A percentile compares a stretch with the other conserved stretches of the same genome.
Conservation (phyloP, 2,329 filamentous ascomycete species). For the Tolypocladium album region DNA sequence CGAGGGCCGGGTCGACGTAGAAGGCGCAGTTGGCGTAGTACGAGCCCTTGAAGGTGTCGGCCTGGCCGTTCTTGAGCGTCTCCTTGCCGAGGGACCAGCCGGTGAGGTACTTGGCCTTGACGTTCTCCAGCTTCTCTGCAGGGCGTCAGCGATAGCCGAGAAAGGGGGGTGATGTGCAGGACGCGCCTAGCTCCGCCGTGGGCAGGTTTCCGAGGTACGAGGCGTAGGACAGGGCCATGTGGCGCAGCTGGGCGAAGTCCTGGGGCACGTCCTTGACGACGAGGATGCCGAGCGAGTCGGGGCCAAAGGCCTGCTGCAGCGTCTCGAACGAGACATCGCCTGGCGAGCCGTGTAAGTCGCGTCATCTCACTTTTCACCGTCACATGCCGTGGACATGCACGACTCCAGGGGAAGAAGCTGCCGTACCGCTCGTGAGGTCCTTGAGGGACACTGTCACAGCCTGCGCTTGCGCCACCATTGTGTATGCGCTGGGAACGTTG, state of each 20-base stretch:
- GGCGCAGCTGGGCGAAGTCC: constrained; percentile 61
- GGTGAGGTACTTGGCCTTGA: constrained; percentile 51
- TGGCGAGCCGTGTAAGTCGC: constrained; percentile 17
- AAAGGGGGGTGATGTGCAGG: no score
- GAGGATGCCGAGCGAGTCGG: constrained; percentile 82
- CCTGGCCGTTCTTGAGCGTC: constrained; percentile 64
- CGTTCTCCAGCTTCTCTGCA: constrained; percentile 47
- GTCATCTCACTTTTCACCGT: neutral
- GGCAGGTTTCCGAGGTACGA: constrained; percentile 82
- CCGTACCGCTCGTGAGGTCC: constrained; percentile 46
- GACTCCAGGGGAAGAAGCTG: neutral
- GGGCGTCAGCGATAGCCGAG: constrained; percentile 2
- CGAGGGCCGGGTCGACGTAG: constrained; percentile 53
- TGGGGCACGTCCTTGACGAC: constrained; percentile 78
- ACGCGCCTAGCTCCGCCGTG: constrained; percentile 55
- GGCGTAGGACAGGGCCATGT: constrained; percentile 69
- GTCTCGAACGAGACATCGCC: constrained; percentile 57
- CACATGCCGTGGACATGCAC: neutral
- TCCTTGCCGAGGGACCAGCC: constrained; percentile 79
- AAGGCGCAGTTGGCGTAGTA: constrained; percentile 80
- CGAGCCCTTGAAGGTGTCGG: constrained; percentile 72
- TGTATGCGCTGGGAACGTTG: neutral
- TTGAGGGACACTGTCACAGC: constrained; percentile 51
- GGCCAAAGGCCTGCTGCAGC: constrained; percentile 75
- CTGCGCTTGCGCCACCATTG: constrained; percentile 38